Percentiles rank a stretch among this genome's conserved stretches.
phyloP scores from a whole-genome alignment of 2,329 filamentous ascomycete species.

The Phoma sp. region DNA sequence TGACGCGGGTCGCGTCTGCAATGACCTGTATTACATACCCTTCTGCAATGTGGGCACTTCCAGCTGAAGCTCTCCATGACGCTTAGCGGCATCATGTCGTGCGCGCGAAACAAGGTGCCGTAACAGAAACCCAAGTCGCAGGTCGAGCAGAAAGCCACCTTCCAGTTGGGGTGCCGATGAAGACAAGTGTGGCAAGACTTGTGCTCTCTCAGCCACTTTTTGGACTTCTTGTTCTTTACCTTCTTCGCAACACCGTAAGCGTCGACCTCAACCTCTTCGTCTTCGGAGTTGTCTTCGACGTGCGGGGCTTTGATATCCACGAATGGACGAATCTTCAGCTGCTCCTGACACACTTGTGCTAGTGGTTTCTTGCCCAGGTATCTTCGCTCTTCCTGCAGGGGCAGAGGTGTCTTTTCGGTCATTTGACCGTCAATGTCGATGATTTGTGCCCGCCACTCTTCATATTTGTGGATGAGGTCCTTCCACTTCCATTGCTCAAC shows the following conservation, averaged over 20 bases:
- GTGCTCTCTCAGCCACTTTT: constrained; percentile 58
- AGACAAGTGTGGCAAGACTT: constrained; percentile 81
- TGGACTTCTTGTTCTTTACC: constrained; percentile 65
- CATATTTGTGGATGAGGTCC: constrained; percentile 77
- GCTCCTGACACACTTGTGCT: constrained; percentile 93
- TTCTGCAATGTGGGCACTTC: constrained; percentile 86
- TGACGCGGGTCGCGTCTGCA: constrained; percentile 76
- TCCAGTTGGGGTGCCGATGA: constrained; percentile 81
- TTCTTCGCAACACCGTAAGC: constrained; percentile 70
- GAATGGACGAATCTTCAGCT: constrained; percentile 79
- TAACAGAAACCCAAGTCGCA: constrained; percentile 87
- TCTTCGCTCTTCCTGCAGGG: constrained; percentile 73
- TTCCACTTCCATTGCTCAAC: constrained; percentile 92
- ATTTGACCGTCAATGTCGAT: constrained; percentile 73
- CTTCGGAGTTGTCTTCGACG: constrained; percentile 53
- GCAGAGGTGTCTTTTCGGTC: constrained; percentile 69
- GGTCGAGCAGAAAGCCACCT: constrained; percentile 78
- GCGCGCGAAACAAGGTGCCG: constrained; percentile 88
- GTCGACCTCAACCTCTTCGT: constrained; percentile 65
- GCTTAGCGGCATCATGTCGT: constrained; percentile 84
- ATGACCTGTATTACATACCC: constrained; percentile 83
- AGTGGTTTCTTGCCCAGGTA: constrained; percentile 76
- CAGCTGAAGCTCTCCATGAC: constrained; percentile 82
- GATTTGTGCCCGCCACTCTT: constrained; percentile 80
- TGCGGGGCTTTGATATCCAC: constrained; percentile 75